These are phyloP conservation scores for Ogataea corticis DNA, from an alignment of 805 yeast genomes.

Conservation along the genomic window DNA sequence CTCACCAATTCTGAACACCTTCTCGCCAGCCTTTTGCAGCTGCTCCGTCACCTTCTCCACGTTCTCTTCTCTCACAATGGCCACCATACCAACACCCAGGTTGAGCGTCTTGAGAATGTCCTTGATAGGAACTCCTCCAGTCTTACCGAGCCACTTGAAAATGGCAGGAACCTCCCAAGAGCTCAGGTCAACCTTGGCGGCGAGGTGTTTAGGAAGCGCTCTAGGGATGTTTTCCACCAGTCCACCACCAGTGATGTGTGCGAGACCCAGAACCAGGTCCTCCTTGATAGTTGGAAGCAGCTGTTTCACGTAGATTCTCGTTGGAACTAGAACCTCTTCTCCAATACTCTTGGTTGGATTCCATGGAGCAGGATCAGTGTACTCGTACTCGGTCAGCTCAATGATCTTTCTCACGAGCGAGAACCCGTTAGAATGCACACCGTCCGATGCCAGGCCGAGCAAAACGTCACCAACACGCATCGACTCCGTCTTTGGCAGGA, in stretches of 20 bases:
- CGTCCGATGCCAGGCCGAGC: conserved; percentile 86
- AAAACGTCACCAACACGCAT: conserved; percentile 82
- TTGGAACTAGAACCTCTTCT: conserved; percentile 83
- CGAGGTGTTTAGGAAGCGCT: conserved; percentile 77
- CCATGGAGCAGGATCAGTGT: conserved; percentile 87
- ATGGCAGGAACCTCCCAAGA: conserved; percentile 86
- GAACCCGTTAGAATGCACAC: conserved; percentile 96
- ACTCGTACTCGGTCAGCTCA: conserved; percentile 69
- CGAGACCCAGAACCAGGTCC: conserved; percentile 77
- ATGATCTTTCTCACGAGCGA: conserved; percentile 91
- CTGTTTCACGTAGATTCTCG: conserved; percentile 92
- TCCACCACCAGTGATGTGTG: conserved; percentile 99
- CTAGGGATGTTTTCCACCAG: conserved; percentile 94
- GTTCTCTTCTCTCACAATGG: conserved; percentile 70
- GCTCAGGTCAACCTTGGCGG: conserved; percentile 77
- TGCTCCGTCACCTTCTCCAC: conserved; percentile 56
- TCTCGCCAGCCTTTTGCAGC: conserved; percentile 69
- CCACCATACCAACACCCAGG: conserved; percentile 96
- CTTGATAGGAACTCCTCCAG: conserved; percentile 83
- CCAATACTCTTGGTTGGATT: conserved; percentile 71
- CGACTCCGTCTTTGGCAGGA: conserved; percentile 67
- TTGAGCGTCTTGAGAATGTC: conserved; percentile 92
- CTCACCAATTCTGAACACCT: conserved; percentile 68
- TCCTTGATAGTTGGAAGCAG: conserved; percentile 71
- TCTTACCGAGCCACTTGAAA: conserved; percentile 90